These are phyloP conservation scores for Darksidea phi DNA, from an alignment of 495 filamentous ascomycete species.

Conservation along the genomic window DNA sequence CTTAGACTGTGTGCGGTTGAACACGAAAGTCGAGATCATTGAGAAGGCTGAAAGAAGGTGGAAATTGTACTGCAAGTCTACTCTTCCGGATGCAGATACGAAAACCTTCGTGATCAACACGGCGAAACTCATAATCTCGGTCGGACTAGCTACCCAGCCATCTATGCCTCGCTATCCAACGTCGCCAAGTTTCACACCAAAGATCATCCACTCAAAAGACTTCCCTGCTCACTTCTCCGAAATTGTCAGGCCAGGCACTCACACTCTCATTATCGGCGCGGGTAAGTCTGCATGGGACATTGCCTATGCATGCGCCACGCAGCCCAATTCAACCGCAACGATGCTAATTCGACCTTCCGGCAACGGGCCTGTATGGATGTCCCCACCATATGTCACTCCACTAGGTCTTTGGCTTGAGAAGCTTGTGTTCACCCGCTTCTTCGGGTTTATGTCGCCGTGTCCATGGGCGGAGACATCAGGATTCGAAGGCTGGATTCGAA, in stretches of 20 bases:
- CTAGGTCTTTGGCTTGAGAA: constrained; percentile 61
- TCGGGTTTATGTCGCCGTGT: constrained; percentile 65
- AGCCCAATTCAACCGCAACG: constrained; percentile 53
- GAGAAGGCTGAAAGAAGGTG: constrained; percentile 18
- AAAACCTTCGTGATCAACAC: constrained; percentile 42
- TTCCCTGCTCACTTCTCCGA: constrained; percentile 40
- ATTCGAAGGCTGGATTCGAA: constrained; percentile 44
- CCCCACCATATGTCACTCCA: constrained; percentile 61
- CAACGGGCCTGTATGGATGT: constrained; percentile 71
- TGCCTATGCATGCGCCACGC: constrained; percentile 63
- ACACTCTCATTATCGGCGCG: constrained; percentile 54
- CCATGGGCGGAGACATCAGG: constrained; percentile 57
- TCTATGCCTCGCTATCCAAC: constrained; percentile 54
- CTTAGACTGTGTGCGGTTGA: constrained; percentile 6
- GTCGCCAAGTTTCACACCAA: constrained; percentile 51
- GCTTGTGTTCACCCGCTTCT: constrained; percentile 62
- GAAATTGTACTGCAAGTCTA: constrained; percentile 23
- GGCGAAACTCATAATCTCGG: constrained; percentile 65
- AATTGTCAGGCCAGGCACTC: constrained; percentile 10
- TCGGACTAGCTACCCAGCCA: constrained; percentile 64
- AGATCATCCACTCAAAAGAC: constrained; percentile 63
- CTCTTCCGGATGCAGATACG: not conserved
- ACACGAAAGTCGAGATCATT: constrained; percentile 23
- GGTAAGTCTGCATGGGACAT: constrained; percentile 78
- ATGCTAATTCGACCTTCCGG: constrained; percentile 79